Evolutionary conservation across 345 rosid genomes (phyloP).

Genomic region (Eucalyptus fibrosa): DNA sequence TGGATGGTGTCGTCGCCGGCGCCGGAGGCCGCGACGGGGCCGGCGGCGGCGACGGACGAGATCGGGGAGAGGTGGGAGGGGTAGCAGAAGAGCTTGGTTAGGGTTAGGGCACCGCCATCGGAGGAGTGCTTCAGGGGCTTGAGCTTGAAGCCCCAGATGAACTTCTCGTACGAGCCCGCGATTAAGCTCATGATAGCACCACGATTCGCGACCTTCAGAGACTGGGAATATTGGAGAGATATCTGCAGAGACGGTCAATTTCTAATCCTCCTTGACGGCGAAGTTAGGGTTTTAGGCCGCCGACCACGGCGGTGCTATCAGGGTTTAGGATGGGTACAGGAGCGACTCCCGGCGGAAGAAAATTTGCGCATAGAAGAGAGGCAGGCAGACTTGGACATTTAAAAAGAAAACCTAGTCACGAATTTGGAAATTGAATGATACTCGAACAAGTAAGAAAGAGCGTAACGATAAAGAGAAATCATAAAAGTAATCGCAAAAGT

Average conservation of each 20-base stretch:
- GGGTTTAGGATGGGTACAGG: neutral
- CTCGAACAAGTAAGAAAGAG: too few relatives aligned
- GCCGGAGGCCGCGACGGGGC: slow-evolving; percentile 80
- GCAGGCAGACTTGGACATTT: neutral
- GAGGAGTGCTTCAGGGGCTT: slow-evolving; percentile 22
- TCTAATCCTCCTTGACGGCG: neutral
- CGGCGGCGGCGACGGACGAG: slow-evolving; percentile 66
- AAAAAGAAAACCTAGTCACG: neutral
- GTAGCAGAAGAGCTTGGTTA: slow-evolving; percentile 75
- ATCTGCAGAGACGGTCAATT: neutral
- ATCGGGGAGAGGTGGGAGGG: slow-evolving; percentile 79
- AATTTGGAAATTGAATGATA: neutral
- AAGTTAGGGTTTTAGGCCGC: neutral
- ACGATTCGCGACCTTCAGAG: neutral
- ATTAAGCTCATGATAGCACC: slow-evolving; percentile 40
- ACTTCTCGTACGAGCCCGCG: slow-evolving; percentile 90
- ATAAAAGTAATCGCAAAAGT: too few relatives aligned
- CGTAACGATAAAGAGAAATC: too few relatives aligned
- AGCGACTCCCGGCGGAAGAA: neutral
- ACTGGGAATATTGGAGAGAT: neutral
- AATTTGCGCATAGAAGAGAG: neutral
- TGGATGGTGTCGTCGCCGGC: slow-evolving; percentile 77
- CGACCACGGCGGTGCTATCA: neutral
- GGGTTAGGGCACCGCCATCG: slow-evolving; percentile 22
- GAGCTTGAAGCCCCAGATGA: slow-evolving; percentile 82